Conservation (phyloP, 1,284 basidiomycete species). For the Sparassis latifolia region DNA sequence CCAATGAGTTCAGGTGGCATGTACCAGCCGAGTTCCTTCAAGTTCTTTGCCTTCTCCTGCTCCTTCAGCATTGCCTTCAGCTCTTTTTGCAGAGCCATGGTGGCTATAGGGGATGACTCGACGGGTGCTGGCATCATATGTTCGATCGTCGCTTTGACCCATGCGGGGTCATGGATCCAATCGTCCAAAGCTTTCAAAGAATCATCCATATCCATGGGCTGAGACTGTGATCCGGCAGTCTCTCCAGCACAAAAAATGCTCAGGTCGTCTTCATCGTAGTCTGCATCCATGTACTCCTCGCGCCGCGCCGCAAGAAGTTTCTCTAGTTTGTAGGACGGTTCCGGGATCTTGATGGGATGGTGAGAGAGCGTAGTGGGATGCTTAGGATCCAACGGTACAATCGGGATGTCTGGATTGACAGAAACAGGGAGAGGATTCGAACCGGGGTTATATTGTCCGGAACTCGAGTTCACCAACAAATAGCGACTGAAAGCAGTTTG, state of each 20-base stretch:
- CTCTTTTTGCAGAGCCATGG: constrained; percentile 49
- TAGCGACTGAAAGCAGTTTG: constrained; percentile 40
- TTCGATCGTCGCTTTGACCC: constrained; percentile 36
- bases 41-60: constrained; percentile 39
- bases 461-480: constrained; percentile 40
- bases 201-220: not conserved
- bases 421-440: not conserved
- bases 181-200: constrained; percentile 24
- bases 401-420: constrained; percentile 22
- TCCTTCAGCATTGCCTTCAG: constrained; percentile 49
- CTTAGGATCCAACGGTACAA: constrained; percentile 36
- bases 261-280: constrained; percentile 44
- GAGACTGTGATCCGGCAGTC: not conserved
- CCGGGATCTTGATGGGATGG: constrained; percentile 41
- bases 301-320: constrained; percentile 35
- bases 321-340: constrained; percentile 44
- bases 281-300: constrained; percentile 30
- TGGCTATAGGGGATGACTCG: constrained; percentile 42
- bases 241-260: constrained; percentile 30
- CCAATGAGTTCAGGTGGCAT: constrained; percentile 50
- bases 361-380: constrained; percentile 17
- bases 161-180: constrained; percentile 48
- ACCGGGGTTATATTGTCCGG: not conserved
- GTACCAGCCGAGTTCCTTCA: constrained; percentile 57
- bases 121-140: constrained; percentile 48